These are phyloP conservation scores for Nyssa sinensis DNA, from an alignment of 148 eudicot genomes.

Conservation along the genomic window DNA sequence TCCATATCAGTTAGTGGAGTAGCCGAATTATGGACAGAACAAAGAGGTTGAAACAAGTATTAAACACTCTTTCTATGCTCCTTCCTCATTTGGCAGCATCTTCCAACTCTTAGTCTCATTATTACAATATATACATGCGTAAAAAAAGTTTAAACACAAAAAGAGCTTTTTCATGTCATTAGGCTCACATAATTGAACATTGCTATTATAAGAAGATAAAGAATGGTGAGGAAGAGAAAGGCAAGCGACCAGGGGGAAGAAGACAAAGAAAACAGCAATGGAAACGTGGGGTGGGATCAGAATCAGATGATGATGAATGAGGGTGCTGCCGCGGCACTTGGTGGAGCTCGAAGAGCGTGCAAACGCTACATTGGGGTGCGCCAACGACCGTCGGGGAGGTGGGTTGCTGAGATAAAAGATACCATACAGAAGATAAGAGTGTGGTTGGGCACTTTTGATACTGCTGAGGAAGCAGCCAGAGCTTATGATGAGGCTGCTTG, in stretches of 20 bases:
- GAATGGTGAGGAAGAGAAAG: constrained; percentile 49
- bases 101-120: not conserved
- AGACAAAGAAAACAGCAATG: constrained; percentile 11
- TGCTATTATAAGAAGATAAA: not conserved
- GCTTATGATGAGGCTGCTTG: constrained; percentile 58
- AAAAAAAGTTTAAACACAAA: not conserved
- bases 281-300: constrained; percentile 29
- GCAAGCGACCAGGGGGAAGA: constrained; percentile 11
- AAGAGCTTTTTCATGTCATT: too few species aligned
- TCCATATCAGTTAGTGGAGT: constrained; percentile 12
- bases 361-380: constrained; percentile 48
- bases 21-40: constrained; percentile 16
- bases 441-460: constrained; percentile 53
- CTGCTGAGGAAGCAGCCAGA: constrained; percentile 53
- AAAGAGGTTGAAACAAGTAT: constrained; percentile 20
- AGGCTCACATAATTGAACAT: too few species aligned
- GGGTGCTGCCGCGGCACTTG: constrained; percentile 22
- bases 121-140: not conserved
- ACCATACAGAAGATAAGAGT: constrained; percentile 52
- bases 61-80: constrained; percentile 2
- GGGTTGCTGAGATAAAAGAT: constrained; percentile 55
- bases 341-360: constrained; percentile 27
- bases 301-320: constrained; percentile 35
- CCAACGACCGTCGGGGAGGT: constrained; percentile 49
- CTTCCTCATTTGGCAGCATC: constrained; percentile 14